Percentiles rank a stretch among this genome's conserved stretches.
Evolutionary conservation across 2,329 filamentous ascomycete species (phyloP).

Genomic region (Aspergillus niger): DNA sequence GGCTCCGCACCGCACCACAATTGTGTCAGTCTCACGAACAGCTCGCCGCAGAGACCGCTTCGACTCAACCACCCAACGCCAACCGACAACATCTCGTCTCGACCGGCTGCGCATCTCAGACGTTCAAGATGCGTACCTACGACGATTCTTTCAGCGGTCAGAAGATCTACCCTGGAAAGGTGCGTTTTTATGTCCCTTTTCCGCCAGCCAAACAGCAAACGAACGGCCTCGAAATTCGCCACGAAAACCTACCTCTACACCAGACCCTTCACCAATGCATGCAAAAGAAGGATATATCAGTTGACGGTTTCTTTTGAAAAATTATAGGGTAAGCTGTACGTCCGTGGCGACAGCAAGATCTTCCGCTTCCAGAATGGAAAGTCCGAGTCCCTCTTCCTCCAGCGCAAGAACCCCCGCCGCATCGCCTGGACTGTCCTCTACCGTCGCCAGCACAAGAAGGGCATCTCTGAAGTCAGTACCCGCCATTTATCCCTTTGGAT

Average conservation of each 20-base stretch:
- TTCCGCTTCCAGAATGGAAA: conserved; percentile 99
- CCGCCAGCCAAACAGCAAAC: conserved; percentile 11
- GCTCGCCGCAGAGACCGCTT: conserved; percentile 42
- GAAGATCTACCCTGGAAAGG: conserved; percentile 81
- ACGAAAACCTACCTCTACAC: not conserved
- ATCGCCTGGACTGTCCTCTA: conserved; percentile 98
- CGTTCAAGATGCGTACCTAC: conserved; percentile 72
- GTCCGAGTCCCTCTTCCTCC: conserved; percentile 98
- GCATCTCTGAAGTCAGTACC: conserved; percentile 95
- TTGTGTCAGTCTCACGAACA: conserved; percentile 40
- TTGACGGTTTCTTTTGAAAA: not conserved
- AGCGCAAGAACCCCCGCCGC: conserved; percentile 99
- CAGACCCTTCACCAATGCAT: not conserved
- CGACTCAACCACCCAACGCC: conserved; percentile 48
- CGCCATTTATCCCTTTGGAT: conserved; percentile 24
- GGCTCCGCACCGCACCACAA: conserved; percentile 45
- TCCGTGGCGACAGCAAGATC: conserved; percentile 99
- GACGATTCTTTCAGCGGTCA: conserved; percentile 75
- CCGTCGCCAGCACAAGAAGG: conserved; percentile 99
- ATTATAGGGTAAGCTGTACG: conserved; percentile 93
- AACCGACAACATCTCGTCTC: conserved; percentile 42
- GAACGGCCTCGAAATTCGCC: conserved; percentile 2
- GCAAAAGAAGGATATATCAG: not conserved
- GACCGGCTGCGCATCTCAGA: conserved; percentile 48
- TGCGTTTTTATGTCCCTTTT: conserved; percentile 48